Evolutionary conservation across 257 asterid genomes (phyloP).

Genomic region (Coffea eugenioides): DNA sequence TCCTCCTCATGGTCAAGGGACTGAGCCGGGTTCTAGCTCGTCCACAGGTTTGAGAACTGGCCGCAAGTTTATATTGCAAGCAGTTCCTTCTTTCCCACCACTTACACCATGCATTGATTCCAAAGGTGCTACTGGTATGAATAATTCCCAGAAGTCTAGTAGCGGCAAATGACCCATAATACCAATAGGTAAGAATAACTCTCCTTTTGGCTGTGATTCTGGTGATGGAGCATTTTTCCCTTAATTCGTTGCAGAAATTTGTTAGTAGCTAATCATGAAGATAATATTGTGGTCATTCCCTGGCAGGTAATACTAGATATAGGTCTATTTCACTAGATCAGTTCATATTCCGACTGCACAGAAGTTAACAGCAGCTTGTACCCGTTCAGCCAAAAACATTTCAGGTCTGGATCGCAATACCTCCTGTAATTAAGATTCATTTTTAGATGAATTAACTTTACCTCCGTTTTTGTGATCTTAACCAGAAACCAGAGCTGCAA

Average conservation of each 20-base stretch:
- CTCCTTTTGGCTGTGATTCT: background rate
- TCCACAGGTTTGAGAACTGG: slow-evolving; percentile 45
- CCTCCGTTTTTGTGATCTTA: background rate
- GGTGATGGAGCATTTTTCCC: background rate
- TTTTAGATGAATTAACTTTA: background rate
- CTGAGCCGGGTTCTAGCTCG: slow-evolving; percentile 38
- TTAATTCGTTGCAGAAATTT: background rate
- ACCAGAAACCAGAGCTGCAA: slow-evolving; percentile 5
- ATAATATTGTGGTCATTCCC: background rate
- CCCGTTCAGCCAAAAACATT: background rate
- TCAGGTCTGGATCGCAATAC: background rate
- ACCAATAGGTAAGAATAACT: background rate
- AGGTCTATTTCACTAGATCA: background rate
- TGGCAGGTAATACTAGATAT: slow-evolving; percentile 7
- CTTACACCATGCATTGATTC: slow-evolving; percentile 47
- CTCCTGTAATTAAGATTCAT: background rate
- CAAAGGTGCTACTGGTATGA: slow-evolving; percentile 19
- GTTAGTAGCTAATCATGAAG: background rate
- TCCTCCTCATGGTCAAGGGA: slow-evolving; percentile 52
- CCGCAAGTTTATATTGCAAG: slow-evolving; percentile 59
- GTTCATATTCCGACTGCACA: slow-evolving; percentile 4
- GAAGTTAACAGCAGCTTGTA: slow-evolving; percentile 1
- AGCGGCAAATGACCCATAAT: slow-evolving; percentile 26
- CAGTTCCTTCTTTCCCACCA: slow-evolving; percentile 61
- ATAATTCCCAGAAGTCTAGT: slow-evolving; percentile 31